Base-by-base conservation (phyloP, 1,139 yeast genomes). In the Wickerhamomyces sp. region DNA sequence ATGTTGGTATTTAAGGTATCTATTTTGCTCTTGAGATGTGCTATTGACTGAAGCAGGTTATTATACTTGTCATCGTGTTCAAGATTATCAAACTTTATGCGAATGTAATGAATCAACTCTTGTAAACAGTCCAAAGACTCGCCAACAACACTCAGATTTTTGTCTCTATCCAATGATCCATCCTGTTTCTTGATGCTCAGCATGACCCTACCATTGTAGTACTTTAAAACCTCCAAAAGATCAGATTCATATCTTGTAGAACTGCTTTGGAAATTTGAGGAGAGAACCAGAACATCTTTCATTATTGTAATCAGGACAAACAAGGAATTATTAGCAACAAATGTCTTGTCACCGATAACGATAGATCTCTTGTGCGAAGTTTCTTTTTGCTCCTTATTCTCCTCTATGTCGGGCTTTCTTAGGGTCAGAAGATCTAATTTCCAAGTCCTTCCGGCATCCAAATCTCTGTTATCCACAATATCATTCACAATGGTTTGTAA, bases 401-500 rank as follows among this genome's bases (percentile, higher is more conserved):
- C 41, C 2, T 23, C 28, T 4, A 23, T 19, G 7, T 25, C 30
- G 10, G 36, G 29, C 13, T 41, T 13, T 36, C 39, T 27, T 30
- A 39, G 30, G 23, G 33, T 42, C 4, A 41, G 20, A 16, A 49
- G 22, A 1, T 41, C 45, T 2, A 37, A 21, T 26, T 41, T 47
- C 49, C 53, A 51, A 1, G 17, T 7, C 14, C 38, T 28, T 0
- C 63, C 58, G 1, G 75, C 75, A 35, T 75, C 72, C 16, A 62
- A 61, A 16, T 66, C 66, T 1, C 75, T 67, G 26, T 78, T 67
- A 7, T 69, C 68, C 1, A 75, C 61, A 9, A 88, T 65, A 35
- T 72, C 72, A 51, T 82, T 75, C 4, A 82, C 69, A 5, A 63
- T 48, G 0, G 35, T 45, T 53, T 87, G 96, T 4, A 73, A 54